Evolutionary conservation across 345 rosid species (phyloP), one percentile per base, ranked within the genome.

Genomic region (Capsella bursapastoris): DNA sequence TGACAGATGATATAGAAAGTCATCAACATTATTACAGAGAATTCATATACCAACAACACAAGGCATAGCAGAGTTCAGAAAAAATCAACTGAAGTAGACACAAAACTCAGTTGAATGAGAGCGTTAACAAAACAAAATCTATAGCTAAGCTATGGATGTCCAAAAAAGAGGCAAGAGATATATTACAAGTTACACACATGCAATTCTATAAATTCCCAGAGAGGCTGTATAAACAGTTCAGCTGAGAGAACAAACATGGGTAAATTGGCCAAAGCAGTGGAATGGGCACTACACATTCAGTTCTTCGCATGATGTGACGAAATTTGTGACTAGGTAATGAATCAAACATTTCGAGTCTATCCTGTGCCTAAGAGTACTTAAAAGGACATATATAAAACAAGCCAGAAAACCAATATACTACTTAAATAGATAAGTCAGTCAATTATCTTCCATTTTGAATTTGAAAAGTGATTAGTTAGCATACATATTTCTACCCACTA

Each of bases 321-420:
- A 63, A 44, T 25, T 34, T 25, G 31, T 41, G 34, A 47, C 59
- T 7, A 16, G 68, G 15, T 12, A 35, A 56, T 15, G 49, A 57
- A 2, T 31, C 64, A 56, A 34, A n/a, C 16, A 29, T 57, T 5
- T 4, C 13, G 38, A 31, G 57, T n/a, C 15, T 59, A 32, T 16
- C 40, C 41, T 29, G 38, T 35, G 3, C 48, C 49, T 18, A 27
- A 63, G 28, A 70, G 64, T 44, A 71, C 80, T 64, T 77, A 48
- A 38, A 22, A 71, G 41, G 66, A 57, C 49, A 51, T 51, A 16
- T 10, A 44, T 44, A 11, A 11, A 61, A 8, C 57, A 69, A 12
- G 65, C 3, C 41, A 52, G 56, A 75, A 58, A 66, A 57, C 49
- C 31, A 65, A 57, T 18, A 28, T 44, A 40, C 53, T 37, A 29